These are phyloP conservation scores for Dipodascus geniculatus DNA, from an alignment of 805 yeast genomes.

Conservation along the genomic window DNA sequence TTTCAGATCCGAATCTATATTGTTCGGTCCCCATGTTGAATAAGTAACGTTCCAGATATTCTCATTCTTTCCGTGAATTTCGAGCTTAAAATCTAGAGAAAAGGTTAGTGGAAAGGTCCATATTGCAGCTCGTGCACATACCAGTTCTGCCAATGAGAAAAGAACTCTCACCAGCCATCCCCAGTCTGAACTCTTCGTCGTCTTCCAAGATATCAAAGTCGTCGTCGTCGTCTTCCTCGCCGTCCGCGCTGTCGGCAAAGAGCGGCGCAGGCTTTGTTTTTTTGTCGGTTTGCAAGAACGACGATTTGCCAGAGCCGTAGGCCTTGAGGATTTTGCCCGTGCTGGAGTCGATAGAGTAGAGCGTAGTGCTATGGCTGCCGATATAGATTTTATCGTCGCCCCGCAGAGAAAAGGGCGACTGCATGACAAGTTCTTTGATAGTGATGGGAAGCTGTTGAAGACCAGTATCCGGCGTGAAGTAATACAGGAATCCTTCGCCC, in stretches of 20 bases:
- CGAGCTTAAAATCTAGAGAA: constrained; percentile 25
- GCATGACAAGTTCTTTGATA: constrained; percentile 61
- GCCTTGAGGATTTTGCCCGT: constrained; percentile 65
- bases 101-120: constrained; percentile 3
- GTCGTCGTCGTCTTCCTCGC: constrained; percentile 10
- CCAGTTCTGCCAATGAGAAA: constrained; percentile 25
- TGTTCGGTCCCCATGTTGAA: constrained; percentile 86
- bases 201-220: constrained; percentile 7
- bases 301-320: constrained; percentile 36
- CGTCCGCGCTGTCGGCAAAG: constrained; percentile 3
- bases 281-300: neutral
- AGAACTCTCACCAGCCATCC: constrained; percentile 9
- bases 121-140: neutral
- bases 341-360: constrained; percentile 58
- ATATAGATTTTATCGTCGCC: constrained; percentile 76
- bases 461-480: constrained; percentile 64
- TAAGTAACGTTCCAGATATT: constrained; percentile 78
- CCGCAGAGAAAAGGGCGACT: constrained; percentile 78
- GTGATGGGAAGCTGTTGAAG: constrained; percentile 72
- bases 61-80: constrained; percentile 61
- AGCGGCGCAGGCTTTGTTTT: constrained; percentile 3
- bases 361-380: constrained; percentile 65
- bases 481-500: constrained; percentile 73
- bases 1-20: constrained; percentile 51
- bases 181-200: constrained; percentile 2